These are phyloP conservation scores for Irpex sp. DNA, from an alignment of 1,284 basidiomycete species.

Conservation along the genomic window DNA sequence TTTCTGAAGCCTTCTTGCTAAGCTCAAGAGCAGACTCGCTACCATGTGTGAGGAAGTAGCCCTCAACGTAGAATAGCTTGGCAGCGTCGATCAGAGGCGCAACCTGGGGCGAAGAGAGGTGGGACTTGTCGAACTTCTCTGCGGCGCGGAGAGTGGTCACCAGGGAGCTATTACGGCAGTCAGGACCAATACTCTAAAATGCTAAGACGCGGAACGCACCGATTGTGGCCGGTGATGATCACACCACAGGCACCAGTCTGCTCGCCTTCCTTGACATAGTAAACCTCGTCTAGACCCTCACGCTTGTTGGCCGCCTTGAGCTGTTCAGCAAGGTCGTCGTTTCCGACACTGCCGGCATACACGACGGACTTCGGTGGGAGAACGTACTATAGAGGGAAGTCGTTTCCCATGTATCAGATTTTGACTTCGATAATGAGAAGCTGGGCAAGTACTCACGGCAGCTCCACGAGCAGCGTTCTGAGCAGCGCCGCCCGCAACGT, in stretches of 20 bases:
- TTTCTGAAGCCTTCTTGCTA: constrained; percentile 76
- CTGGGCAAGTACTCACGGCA: constrained; percentile 62
- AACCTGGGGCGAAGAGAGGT: constrained; percentile 78
- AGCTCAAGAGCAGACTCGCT: constrained; percentile 72
- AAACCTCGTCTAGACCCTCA: constrained; percentile 88
- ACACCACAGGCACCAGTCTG: constrained; percentile 98
- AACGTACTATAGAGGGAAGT: constrained; percentile 61
- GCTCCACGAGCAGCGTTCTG: constrained; percentile 97
- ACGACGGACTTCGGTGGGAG: constrained; percentile 90
- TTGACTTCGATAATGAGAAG: background rate
- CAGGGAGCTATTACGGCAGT: constrained; percentile 60
- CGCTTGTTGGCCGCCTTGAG: constrained; percentile 91
- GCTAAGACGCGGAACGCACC: constrained; percentile 41
- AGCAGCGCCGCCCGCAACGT: constrained; percentile 95
- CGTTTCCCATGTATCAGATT: background rate
- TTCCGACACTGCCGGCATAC: constrained; percentile 93
- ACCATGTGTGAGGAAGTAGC: constrained; percentile 97
- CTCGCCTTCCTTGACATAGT: constrained; percentile 83
- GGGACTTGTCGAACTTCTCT: constrained; percentile 82
- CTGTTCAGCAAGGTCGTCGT: constrained; percentile 89
- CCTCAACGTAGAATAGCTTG: constrained; percentile 92
- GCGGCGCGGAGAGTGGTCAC: constrained; percentile 90
- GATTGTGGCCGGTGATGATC: constrained; percentile 90
- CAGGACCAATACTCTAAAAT: background rate
- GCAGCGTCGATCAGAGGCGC: constrained; percentile 79